These are phyloP conservation scores for Candida tibetensis DNA, from an alignment of 805 yeast species.

Conservation along the genomic window DNA sequence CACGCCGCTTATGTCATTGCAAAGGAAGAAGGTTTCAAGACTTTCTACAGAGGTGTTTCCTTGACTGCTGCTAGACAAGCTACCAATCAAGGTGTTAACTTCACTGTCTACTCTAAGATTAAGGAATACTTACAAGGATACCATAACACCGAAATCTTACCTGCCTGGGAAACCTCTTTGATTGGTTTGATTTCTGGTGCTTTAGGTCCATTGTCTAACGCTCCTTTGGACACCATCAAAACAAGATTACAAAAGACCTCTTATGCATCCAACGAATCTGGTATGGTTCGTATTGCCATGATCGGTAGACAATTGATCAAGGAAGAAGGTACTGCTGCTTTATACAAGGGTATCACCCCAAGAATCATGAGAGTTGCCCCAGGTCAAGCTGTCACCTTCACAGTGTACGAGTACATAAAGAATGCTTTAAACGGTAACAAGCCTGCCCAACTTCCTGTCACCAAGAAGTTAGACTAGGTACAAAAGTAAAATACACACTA, in stretches of 20 bases:
- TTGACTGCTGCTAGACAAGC: slow-evolving; percentile 98
- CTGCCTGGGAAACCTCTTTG: slow-evolving; percentile 90
- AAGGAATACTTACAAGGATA: slow-evolving; percentile 66
- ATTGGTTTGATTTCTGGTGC: slow-evolving; percentile 95
- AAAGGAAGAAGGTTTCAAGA: slow-evolving; percentile 86
- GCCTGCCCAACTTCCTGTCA: slow-evolving; percentile 11
- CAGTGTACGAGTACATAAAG: slow-evolving; percentile 90
- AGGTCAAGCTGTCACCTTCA: slow-evolving; percentile 97
- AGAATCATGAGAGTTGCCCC: slow-evolving; percentile 99
- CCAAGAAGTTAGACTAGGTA: slow-evolving; percentile 17
- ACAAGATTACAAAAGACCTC: slow-evolving; percentile 94
- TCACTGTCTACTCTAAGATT: slow-evolving; percentile 87
- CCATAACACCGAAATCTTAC: slow-evolving; percentile 59
- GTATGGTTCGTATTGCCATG: slow-evolving; percentile 72
- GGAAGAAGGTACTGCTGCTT: slow-evolving; percentile 72
- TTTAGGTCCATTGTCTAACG: slow-evolving; percentile 94
- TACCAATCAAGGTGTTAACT: slow-evolving; percentile 96
- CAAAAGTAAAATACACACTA: slow-evolving; percentile 1
- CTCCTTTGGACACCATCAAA: slow-evolving; percentile 95
- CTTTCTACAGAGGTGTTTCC: slow-evolving; percentile 91
- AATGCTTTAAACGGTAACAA: slow-evolving; percentile 46
- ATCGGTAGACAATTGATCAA: slow-evolving; percentile 77
- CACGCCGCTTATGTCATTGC: slow-evolving; percentile 84
- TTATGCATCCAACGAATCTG: slow-evolving; percentile 62
- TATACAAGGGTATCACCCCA: slow-evolving; percentile 97